phyloP scores from a whole-genome alignment of 2,329 filamentous ascomycete genomes.

The Tympanopsis confertula region DNA sequence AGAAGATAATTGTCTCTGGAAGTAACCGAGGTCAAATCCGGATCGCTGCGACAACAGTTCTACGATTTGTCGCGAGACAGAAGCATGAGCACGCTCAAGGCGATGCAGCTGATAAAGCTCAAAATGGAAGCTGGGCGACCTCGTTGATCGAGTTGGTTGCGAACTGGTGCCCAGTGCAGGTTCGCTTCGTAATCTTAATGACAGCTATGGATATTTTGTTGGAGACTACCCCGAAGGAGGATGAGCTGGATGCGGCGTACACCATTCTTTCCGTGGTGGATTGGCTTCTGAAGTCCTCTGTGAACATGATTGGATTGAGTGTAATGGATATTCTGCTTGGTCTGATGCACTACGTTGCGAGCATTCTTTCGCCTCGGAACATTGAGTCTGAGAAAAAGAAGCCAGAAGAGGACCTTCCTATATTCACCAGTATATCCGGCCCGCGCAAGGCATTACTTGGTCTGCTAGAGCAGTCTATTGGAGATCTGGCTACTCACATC shows the following conservation, averaged over 20 bases:
- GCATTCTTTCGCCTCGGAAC: slow-evolving; percentile 54
- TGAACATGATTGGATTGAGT: slow-evolving; percentile 89
- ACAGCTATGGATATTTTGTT: slow-evolving; percentile 69
- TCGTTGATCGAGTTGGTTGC: slow-evolving; percentile 70
- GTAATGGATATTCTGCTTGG: slow-evolving; percentile 89
- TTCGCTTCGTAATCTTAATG: slow-evolving; percentile 81
- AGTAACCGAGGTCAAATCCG: slow-evolving; percentile 76
- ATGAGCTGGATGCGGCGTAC: slow-evolving; percentile 62
- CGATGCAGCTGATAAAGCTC: slow-evolving; percentile 24
- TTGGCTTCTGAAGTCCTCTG: slow-evolving; percentile 71
- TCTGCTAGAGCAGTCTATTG: slow-evolving; percentile 71
- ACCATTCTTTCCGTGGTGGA: slow-evolving; percentile 69
- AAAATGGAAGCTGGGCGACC: slow-evolving; percentile 64
- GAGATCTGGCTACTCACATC: slow-evolving; percentile 83
- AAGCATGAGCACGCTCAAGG: slow-evolving; percentile 39
- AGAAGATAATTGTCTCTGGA: slow-evolving; percentile 65
- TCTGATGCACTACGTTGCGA: slow-evolving; percentile 71
- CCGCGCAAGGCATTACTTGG: slow-evolving; percentile 51
- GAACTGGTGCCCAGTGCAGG: slow-evolving; percentile 84
- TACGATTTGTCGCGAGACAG: slow-evolving; percentile 55
- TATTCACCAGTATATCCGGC: slow-evolving; percentile 24
- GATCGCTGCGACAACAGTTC: slow-evolving; percentile 58
- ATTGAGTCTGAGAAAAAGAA: slow-evolving; percentile 14
- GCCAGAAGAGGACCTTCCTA: slow-evolving; percentile 12
- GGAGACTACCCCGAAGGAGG: slow-evolving; percentile 55